Evolutionary conservation across 768 basidiomycete genomes (phyloP).

Genomic region (Hypholoma fasciculare): DNA sequence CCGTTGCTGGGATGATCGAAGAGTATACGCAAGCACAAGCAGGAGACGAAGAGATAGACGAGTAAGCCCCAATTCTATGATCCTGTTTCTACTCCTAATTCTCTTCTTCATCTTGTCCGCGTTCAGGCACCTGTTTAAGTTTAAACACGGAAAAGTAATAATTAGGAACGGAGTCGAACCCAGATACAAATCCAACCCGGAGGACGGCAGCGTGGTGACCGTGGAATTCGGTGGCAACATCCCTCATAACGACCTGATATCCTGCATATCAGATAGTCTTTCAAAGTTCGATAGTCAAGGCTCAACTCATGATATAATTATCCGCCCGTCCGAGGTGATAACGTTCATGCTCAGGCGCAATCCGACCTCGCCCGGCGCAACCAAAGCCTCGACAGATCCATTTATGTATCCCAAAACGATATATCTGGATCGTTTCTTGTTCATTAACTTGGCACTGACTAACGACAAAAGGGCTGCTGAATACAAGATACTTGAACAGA

Average conservation of each 20-base stretch:
- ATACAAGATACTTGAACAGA: slow-evolving; percentile 44
- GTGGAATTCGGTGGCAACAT: slow-evolving; percentile 47
- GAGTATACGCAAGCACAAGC: slow-evolving; percentile 36
- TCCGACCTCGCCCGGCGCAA: slow-evolving; percentile 9
- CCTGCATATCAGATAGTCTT: slow-evolving; percentile 48
- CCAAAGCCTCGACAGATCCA: slow-evolving; percentile 32
- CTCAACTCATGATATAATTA: slow-evolving; percentile 56
- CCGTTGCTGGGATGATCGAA: slow-evolving; percentile 45
- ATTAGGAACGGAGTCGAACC: slow-evolving; percentile 24
- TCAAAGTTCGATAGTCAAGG: slow-evolving; percentile 28
- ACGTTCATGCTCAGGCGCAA: slow-evolving; percentile 47
- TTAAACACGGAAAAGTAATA: slow-evolving; percentile 51
- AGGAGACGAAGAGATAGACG: slow-evolving; percentile 35
- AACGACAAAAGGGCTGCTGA: slow-evolving; percentile 37
- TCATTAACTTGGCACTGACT: slow-evolving; percentile 49
- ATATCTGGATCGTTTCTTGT: slow-evolving; percentile 73
- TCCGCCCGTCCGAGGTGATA: slow-evolving; percentile 62
- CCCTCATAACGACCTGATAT: slow-evolving; percentile 56
- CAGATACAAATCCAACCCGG: slow-evolving; percentile 17
- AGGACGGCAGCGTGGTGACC: slow-evolving; percentile 47
- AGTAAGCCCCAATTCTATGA: not conserved
- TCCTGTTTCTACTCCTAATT: too few relatives aligned
- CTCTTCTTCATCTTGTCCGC: not conserved
- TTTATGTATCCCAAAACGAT: slow-evolving; percentile 67
- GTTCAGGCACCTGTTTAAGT: slow-evolving; percentile 48